Evolutionary conservation across 2,329 filamentous ascomycete genomes (phyloP).

Genomic region (Fusarium sp.): DNA sequence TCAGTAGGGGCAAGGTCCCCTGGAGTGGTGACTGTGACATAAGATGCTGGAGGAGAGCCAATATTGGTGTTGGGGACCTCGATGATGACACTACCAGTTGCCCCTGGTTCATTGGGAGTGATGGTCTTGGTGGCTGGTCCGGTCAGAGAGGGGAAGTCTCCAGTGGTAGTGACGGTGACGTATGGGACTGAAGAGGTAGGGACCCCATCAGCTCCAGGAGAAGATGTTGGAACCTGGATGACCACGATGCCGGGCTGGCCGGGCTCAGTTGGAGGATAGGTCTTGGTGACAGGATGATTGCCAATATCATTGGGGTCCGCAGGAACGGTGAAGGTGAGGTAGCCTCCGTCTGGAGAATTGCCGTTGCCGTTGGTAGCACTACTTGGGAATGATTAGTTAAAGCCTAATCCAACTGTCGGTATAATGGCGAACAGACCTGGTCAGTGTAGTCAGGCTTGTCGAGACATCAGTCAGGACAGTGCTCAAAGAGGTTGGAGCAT

Average conservation of each 20-base stretch:
- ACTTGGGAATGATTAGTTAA: neutral
- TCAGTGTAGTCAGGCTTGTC: neutral
- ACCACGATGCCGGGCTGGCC: fast-evolving
- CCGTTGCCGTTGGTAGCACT: neutral
- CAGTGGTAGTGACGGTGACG: neutral
- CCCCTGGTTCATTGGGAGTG: neutral
- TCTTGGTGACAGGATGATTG: neutral
- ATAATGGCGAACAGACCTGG: fast-evolving
- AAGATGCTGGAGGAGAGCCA: fast-evolving
- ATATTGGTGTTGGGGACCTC: neutral
- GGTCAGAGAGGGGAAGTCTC: neutral
- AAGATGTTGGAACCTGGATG: neutral
- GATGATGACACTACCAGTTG: neutral
- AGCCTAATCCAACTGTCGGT: fast-evolving
- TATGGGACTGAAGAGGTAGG: neutral
- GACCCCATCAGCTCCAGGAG: neutral
- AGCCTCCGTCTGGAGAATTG: neutral
- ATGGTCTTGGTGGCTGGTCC: neutral
- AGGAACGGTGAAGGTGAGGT: neutral
- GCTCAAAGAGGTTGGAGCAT: neutral
- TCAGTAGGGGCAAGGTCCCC: neutral
- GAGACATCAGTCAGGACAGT: neutral
- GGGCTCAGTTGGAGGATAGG: neutral
- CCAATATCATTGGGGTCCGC: neutral
- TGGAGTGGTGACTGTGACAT: neutral